Conservation (phyloP, 2,329 filamentous ascomycete genomes). For the Penicillium glabrum region DNA sequence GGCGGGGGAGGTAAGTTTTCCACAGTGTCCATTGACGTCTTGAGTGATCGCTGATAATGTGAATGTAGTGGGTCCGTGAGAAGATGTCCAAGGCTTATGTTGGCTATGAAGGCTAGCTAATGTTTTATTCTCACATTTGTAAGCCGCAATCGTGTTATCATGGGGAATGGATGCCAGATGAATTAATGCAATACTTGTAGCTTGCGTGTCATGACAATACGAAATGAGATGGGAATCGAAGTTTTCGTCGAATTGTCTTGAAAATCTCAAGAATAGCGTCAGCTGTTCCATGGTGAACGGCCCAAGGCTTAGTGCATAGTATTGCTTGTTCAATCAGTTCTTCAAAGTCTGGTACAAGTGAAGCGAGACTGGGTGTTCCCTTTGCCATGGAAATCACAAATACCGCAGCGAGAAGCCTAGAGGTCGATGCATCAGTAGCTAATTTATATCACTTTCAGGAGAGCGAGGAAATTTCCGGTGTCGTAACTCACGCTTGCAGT, state of each 20-base stretch:
- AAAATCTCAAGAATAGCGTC: constrained; percentile 16
- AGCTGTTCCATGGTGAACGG: constrained; percentile 9
- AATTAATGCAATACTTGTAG: not conserved
- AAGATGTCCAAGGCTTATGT: constrained; percentile 17
- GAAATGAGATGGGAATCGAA: constrained; percentile 2
- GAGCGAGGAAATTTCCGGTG: accelerated
- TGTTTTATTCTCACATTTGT: not conserved
- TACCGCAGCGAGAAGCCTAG: constrained; percentile 15
- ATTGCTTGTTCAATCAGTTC: constrained; percentile 13
- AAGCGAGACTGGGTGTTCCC: constrained; percentile 10
- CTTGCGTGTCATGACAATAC: not conserved
- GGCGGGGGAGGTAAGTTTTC: constrained; percentile 19
- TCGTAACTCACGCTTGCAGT: constrained; percentile 15
- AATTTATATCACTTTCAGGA: not conserved
- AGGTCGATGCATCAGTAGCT: not conserved
- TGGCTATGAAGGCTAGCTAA: constrained; percentile 9
- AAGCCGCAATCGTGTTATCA: not conserved
- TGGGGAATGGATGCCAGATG: not conserved
- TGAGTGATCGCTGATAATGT: not conserved
- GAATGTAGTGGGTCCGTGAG: constrained; percentile 16
- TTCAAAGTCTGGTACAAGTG: constrained; percentile 17
- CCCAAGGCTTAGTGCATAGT: constrained; percentile 12
- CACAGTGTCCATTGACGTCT: not conserved
- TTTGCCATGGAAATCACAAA: constrained; percentile 18
- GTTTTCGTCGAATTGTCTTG: constrained; percentile 16